phyloP scores from a whole-genome alignment of 345 rosid species.

The Aquilaria sinensis region DNA sequence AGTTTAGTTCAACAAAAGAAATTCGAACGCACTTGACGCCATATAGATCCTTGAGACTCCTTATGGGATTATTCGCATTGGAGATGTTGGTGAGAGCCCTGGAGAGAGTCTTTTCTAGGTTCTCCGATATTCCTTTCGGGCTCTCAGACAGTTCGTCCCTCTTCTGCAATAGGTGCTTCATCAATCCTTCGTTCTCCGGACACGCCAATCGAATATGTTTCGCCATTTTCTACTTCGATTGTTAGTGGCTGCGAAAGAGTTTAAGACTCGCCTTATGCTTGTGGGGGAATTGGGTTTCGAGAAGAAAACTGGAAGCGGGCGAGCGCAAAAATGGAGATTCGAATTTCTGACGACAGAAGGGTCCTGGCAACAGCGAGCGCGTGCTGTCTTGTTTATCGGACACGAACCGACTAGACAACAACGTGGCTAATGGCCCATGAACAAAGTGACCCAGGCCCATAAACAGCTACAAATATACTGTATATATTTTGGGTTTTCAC shows the following conservation, averaged over 20 bases:
- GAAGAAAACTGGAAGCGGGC: neutral
- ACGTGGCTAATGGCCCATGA: neutral
- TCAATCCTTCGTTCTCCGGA: slow-evolving; percentile 58
- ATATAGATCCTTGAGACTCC: slow-evolving; percentile 68
- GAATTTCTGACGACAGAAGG: no score
- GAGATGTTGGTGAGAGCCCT: slow-evolving; percentile 57
- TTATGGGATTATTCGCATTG: slow-evolving; percentile 40
- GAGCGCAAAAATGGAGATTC: no score
- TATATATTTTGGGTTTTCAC: no score
- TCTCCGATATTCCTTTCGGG: slow-evolving; percentile 74
- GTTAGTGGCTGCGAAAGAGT: neutral
- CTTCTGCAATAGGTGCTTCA: slow-evolving; percentile 49
- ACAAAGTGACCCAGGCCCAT: slow-evolving; percentile 20
- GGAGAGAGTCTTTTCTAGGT: slow-evolving; percentile 44
- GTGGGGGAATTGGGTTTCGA: neutral
- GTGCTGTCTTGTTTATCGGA: no score
- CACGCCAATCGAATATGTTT: slow-evolving; percentile 38
- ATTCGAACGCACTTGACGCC: slow-evolving; percentile 51
- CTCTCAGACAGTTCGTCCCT: slow-evolving; percentile 54
- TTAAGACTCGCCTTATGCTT: neutral
- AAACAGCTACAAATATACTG: neutral
- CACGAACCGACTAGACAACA: no score
- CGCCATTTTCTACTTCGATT: slow-evolving; percentile 34
- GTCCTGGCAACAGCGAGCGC: no score
- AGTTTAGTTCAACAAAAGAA: slow-evolving; percentile 1